phyloP scores from a whole-genome alignment of 805 yeast genomes.

The Candida morakotiae region DNA sequence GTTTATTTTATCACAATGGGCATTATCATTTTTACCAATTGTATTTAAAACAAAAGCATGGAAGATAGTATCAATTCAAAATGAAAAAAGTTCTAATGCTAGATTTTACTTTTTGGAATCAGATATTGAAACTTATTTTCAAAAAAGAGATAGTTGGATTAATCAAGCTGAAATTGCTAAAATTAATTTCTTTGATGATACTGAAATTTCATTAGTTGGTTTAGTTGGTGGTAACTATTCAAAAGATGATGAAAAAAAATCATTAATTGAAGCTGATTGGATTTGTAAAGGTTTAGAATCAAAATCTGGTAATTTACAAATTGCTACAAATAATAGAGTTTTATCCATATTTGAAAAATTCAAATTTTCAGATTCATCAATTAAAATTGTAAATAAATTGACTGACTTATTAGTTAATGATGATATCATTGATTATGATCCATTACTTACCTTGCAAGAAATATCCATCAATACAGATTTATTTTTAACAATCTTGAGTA shows the following conservation, averaged over 20 bases:
- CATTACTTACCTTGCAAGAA: slow-evolving; percentile 47
- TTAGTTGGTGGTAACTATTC: slow-evolving; percentile 44
- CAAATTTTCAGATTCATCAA: slow-evolving; percentile 50
- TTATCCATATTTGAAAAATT: slow-evolving; percentile 53
- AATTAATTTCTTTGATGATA: slow-evolving; percentile 41
- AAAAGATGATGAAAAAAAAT: slow-evolving; percentile 47
- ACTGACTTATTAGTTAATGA: slow-evolving; percentile 56
- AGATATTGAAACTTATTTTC: slow-evolving; percentile 25
- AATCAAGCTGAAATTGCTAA: slow-evolving; percentile 43
- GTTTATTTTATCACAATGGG: slow-evolving; percentile 68
- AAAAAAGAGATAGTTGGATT: slow-evolving; percentile 43
- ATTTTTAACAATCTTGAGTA: slow-evolving; percentile 55
- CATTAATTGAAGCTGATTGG: slow-evolving; percentile 53
- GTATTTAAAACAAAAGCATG: slow-evolving; percentile 49
- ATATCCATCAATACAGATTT: slow-evolving; percentile 51
- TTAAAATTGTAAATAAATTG: slow-evolving; percentile 44
- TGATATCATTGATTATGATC: slow-evolving; percentile 26
- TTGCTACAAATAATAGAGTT: slow-evolving; percentile 47
- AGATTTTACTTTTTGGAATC: slow-evolving; percentile 26
- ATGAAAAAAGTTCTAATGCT: slow-evolving; percentile 22
- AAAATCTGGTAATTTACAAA: slow-evolving; percentile 37
- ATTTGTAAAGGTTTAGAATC: slow-evolving; percentile 46
- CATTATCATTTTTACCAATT: slow-evolving; percentile 26
- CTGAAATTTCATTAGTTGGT: slow-evolving; percentile 58
- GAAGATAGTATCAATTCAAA: slow-evolving; percentile 20